A percentile compares a stretch with the other conserved stretches of the same genome.
phyloP scores from a whole-genome alignment of 257 asterid genomes.

The Nicotiana attenuata region DNA sequence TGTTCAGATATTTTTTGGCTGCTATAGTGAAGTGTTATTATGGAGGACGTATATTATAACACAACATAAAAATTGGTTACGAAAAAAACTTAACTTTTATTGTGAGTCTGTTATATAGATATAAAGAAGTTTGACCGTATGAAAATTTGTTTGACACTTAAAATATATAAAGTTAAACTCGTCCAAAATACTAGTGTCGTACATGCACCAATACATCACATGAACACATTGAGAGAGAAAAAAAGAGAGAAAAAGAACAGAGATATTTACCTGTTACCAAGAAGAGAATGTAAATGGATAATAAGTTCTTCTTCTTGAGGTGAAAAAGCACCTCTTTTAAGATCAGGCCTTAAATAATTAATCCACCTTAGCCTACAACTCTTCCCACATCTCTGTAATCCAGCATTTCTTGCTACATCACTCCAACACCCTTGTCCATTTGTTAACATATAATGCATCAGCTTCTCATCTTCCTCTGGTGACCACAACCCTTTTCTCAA shows the following conservation, averaged over 20 bases:
- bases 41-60: too few species aligned
- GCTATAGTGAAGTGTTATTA: too few species aligned
- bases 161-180: neutral
- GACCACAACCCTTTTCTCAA: conserved; percentile 61
- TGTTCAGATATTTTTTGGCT: too few species aligned
- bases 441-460: conserved; percentile 46
- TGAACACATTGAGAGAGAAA: neutral
- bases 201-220: neutral
- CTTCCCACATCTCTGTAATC: conserved; percentile 54
- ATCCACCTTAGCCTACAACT: conserved; percentile 62
- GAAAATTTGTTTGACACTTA: too few species aligned
- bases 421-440: conserved; percentile 70
- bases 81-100: too few species aligned
- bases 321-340: conserved; percentile 56
- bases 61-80: too few species aligned
- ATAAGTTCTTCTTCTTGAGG: conserved; percentile 55
- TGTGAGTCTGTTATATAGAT: too few species aligned
- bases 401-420: conserved; percentile 56
- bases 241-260: neutral
- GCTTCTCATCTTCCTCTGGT: conserved; percentile 53
- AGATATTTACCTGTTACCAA: conserved; percentile 44
- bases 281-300: conserved; percentile 55
- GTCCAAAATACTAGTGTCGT: neutral
- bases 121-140: too few species aligned
- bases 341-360: conserved; percentile 56